Conservation (phyloP, 169 alveolate genomes). For the Eimeria praecox region DNA sequence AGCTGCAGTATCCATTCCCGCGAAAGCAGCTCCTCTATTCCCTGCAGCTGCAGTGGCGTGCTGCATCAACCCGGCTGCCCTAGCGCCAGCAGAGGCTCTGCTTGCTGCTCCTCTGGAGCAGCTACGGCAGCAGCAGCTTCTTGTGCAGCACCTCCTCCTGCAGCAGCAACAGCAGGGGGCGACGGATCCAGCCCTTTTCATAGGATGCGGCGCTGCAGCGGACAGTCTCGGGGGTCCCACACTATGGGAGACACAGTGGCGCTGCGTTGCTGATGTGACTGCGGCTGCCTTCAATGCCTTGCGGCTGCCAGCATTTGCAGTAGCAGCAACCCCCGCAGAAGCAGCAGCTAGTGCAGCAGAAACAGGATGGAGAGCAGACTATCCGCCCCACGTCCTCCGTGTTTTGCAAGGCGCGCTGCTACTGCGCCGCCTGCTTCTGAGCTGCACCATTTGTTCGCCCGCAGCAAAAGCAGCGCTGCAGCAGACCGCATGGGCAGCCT, state of each 20-base stretch:
- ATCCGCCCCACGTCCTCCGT: conserved; percentile 56
- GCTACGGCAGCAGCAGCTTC: conserved; percentile 50
- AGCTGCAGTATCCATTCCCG: conserved; percentile 10
- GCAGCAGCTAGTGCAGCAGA: conserved; percentile 6
- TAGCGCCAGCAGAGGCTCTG: conserved; percentile 70
- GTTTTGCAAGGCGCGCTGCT: conserved; percentile 43
- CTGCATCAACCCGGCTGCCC: conserved; percentile 54
- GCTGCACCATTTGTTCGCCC: not conserved
- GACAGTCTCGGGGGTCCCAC: conserved; percentile 55
- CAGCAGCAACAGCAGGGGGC: conserved; percentile 72
- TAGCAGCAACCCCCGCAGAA: not conserved
- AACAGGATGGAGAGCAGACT: conserved; percentile 45
- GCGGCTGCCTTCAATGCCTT: conserved; percentile 38
- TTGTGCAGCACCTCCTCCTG: conserved; percentile 43
- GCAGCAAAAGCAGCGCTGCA: conserved; percentile 37
- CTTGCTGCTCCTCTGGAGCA: conserved; percentile 50
- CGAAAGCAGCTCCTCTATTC: not conserved
- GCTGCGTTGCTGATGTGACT: conserved; percentile 49
- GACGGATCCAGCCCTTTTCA: conserved; percentile 30
- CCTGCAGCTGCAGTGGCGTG: conserved; percentile 65
- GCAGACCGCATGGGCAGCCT: conserved; percentile 50
- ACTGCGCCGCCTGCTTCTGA: conserved; percentile 35
- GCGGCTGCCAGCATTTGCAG: conserved; percentile 30
- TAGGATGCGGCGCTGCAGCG: conserved; percentile 34
- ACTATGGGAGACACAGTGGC: conserved; percentile 62